A percentile compares a stretch with the other conserved stretches of the same genome.
Evolutionary conservation across 73 alveolate species (phyloP).

Genomic region (Paramecium caudatum): DNA sequence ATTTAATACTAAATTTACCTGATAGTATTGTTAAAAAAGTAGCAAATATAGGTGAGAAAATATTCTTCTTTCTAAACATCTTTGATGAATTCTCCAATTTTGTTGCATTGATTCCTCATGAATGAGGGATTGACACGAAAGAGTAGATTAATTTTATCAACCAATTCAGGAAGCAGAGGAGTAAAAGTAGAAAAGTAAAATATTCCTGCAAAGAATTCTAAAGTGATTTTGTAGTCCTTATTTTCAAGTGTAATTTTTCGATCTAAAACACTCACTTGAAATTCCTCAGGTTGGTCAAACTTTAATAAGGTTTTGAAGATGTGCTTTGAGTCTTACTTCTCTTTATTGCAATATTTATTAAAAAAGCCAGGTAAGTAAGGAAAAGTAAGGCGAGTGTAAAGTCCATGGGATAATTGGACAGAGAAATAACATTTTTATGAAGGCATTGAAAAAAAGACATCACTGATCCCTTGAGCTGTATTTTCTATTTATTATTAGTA

Average conservation of each 20-base stretch:
- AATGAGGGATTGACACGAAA: no score
- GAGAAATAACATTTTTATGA: conserved; percentile 20
- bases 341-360: background rate
- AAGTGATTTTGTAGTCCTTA: background rate
- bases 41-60: background rate
- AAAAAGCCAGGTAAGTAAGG: background rate
- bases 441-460: background rate
- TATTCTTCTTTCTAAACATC: background rate
- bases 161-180: no score
- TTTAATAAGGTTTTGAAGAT: background rate
- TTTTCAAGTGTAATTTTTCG: background rate
- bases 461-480: background rate
- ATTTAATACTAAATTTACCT: background rate
- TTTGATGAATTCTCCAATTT: background rate
- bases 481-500: background rate
- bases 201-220: background rate
- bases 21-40: background rate
- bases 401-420: background rate
- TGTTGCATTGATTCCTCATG: no score
- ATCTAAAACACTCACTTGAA: background rate
- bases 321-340: background rate
- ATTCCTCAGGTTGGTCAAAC: conserved; percentile 11
- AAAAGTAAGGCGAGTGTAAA: background rate
- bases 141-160: no score
- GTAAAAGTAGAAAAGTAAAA: background rate